A percentile compares a stretch with the other conserved stretches of the same genome.
Conservation (phyloP, 768 basidiomycete species). For the Lactarius hengduanensis region DNA sequence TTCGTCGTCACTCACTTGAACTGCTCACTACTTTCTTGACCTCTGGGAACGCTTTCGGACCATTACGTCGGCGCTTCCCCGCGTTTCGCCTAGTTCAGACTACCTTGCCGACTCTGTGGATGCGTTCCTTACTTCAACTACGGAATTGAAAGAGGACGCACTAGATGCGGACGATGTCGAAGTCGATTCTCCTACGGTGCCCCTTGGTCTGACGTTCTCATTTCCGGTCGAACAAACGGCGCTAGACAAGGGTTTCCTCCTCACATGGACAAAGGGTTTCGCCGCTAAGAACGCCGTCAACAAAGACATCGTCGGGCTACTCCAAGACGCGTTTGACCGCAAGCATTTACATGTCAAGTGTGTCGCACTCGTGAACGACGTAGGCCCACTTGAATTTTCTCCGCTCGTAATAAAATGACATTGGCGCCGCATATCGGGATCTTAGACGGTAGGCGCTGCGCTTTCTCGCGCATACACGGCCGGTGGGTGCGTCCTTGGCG, state of each 20-base stretch:
- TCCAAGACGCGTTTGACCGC: conserved; percentile 89
- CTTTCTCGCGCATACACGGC: conserved; percentile 92
- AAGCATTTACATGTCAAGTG: conserved; percentile 92
- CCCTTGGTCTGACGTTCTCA: conserved; percentile 92
- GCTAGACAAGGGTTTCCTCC: conserved; percentile 81
- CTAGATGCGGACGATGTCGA: conserved; percentile 37
- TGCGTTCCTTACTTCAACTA: conserved; percentile 75
- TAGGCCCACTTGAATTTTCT: conserved; percentile 40
- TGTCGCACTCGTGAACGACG: conserved; percentile 92
- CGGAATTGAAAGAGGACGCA: conserved; percentile 5
- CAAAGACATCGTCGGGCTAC: conserved; percentile 81
- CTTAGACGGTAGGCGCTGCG: conserved; percentile 91
- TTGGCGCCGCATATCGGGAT: not conserved
- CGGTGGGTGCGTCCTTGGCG: conserved; percentile 84
- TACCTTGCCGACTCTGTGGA: conserved; percentile 98
- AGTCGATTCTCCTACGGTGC: conserved; percentile 40
- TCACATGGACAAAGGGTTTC: conserved; percentile 97
- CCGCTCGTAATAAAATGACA: not conserved
- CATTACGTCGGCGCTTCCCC: not conserved
- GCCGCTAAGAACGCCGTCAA: conserved; percentile 88
- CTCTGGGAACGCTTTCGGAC: not conserved
- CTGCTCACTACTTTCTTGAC: not conserved
- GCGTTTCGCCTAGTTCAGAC: conserved; percentile 48
- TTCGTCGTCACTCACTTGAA: not conserved
- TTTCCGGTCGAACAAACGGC: conserved; percentile 98